Evolutionary conservation across 305 asterid species (phyloP), one percentile per base, ranked within the genome.

Genomic region (Ajuga reptans): DNA sequence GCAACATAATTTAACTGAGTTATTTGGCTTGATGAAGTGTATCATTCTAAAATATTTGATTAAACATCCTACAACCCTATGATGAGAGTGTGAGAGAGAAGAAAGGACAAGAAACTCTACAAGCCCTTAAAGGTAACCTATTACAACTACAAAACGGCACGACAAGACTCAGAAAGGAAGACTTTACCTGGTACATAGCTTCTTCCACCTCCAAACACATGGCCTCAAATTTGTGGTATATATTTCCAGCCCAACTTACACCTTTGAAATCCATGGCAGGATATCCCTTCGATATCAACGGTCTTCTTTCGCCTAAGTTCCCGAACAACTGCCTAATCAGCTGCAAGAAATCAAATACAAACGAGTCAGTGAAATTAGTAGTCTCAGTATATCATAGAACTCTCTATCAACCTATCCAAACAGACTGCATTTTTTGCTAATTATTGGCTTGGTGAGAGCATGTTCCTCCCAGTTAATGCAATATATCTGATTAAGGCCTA

Each of bases 181-280:
- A 24, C 1, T 55, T 65, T 72, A 91, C 97, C 97, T 87, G 83
- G 70, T 82, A 82, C 86, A 91, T 84, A 72, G 81, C 92, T 66
- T 89, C 97, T 82, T 91, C 97, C 76, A 87, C 83, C 83, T 89
- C 97, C 80, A 86, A 66, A 72, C 96, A 91, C 95, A 91, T 83
- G 11, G 87, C 80, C 85, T 89, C 97, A 62, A 89, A 85, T 79
- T 87, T 89, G 52, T 87, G 83, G 65, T 83, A 91, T 72, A 91
- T 64, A 70, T 88, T 87, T 31, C 92, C 97, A 64, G 82, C 88
- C 97, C 97, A 89, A 11, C 84, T 62, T 75, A 91, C 74, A 69
- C 86, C 91, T 81, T 89, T 85, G 72, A 89, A 75, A 59, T 87
- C 92, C 97, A 91, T 89, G 9, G 45, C 8, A 46, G 56, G 72